Evolutionary conservation across 768 basidiomycete genomes (phyloP).

Genomic region (Exsudoporus frostii): DNA sequence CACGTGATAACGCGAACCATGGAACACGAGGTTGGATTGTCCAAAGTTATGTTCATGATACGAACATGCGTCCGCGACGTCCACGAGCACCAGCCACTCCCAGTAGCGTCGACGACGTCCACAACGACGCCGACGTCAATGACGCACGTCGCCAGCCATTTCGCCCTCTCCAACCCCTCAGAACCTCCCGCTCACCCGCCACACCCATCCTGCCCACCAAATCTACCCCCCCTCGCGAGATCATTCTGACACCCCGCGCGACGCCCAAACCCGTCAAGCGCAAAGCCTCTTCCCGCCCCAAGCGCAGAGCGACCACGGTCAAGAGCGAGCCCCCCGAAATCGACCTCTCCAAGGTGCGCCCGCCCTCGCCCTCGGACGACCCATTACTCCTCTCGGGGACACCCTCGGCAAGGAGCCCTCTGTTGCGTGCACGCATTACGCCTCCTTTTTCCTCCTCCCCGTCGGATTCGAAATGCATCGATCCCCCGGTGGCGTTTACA

Average conservation of each 20-base stretch:
- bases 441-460: constrained; percentile 36
- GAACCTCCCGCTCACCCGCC: constrained; percentile 29
- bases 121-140: not conserved
- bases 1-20: constrained; percentile 12
- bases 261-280: constrained; percentile 39
- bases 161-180: constrained; percentile 14
- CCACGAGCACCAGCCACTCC: constrained; percentile 10
- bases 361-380: constrained; percentile 74
- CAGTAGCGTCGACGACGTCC: not conserved
- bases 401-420: constrained; percentile 28
- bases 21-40: constrained; percentile 3
- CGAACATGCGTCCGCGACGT: constrained; percentile 19
- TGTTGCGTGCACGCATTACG: constrained; percentile 35
- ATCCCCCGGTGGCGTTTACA: constrained; percentile 14
- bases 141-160: constrained; percentile 18
- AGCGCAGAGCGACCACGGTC: constrained; percentile 25
- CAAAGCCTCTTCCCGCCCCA: constrained; percentile 27
- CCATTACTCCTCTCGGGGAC: constrained; percentile 59
- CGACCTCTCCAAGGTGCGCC: constrained; percentile 57
- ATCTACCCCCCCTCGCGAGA: constrained; percentile 70
- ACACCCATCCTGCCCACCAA: constrained; percentile 38
- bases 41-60: constrained; percentile 9
- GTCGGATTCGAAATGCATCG: constrained; percentile 1
- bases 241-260: constrained; percentile 40
- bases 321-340: constrained; percentile 70